A percentile compares a stretch with the other conserved stretches of the same genome.
Evolutionary conservation across 306 rosid species (phyloP).

Genomic region (Cucumis melo): DNA sequence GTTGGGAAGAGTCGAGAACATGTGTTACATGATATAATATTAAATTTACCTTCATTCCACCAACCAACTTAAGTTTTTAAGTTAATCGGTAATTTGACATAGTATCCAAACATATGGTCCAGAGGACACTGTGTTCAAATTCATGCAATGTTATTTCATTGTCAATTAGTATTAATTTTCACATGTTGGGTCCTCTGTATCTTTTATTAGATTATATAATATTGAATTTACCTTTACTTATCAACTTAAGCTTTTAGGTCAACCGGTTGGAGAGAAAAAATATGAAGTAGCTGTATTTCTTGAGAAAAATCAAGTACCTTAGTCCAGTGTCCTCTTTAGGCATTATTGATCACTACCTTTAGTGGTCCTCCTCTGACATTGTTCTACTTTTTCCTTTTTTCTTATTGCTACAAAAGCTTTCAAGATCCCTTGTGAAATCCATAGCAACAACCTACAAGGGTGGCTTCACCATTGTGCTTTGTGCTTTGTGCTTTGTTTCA

Average conservation of each 20-base stretch:
- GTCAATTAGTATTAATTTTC: no score
- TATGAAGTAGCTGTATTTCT: neutral
- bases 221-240: no score
- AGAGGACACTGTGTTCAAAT: no score
- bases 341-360: slow-evolving; percentile 1
- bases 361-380: slow-evolving; percentile 2
- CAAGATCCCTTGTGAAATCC: neutral
- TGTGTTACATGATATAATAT: no score
- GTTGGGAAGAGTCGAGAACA: neutral
- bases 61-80: no score
- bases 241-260: no score
- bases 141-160: no score
- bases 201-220: no score
- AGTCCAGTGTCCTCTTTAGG: slow-evolving; percentile 1
- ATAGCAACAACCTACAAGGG: neutral
- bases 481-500: neutral
- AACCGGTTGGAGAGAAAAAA: neutral
- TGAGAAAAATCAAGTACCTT: slow-evolving; percentile 3
- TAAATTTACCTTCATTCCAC: no score
- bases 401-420: slow-evolving; percentile 6
- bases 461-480: neutral
- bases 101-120: no score
- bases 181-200: no score
- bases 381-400: neutral
- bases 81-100: no score